Percentiles rank a stretch among this genome's conserved stretches.
These are phyloP conservation scores for Exophiala xenobiotica DNA, from an alignment of 2,329 filamentous ascomycete genomes.

Conservation along the genomic window DNA sequence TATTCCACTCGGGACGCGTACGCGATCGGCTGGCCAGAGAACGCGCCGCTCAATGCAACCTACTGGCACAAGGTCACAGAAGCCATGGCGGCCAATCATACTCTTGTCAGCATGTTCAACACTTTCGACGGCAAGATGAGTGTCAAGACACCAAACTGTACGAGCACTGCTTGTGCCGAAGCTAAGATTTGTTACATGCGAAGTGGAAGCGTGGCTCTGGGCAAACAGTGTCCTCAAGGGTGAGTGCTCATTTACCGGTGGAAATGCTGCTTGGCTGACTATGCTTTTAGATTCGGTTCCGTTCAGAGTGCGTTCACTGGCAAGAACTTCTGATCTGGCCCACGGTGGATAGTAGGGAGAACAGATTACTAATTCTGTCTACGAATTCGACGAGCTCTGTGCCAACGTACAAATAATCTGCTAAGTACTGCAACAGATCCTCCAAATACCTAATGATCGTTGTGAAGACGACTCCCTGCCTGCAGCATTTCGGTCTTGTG, in stretches of 20 bases:
- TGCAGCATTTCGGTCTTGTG: too few relatives aligned
- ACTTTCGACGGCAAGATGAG: slow-evolving; percentile 55
- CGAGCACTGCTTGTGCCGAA: slow-evolving; percentile 49
- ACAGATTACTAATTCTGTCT: too few relatives aligned
- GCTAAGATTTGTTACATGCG: slow-evolving; percentile 62
- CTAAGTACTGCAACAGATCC: too few relatives aligned
- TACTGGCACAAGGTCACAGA: slow-evolving; percentile 61
- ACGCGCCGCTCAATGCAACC: slow-evolving; percentile 56
- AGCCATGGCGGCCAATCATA: slow-evolving; percentile 54
- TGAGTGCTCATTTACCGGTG: slow-evolving; percentile 29
- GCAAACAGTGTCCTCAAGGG: slow-evolving; percentile 53
- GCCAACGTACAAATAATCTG: too few relatives aligned
- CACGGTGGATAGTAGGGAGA: neutral
- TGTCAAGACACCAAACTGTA: slow-evolving; percentile 52
- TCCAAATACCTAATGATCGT: too few relatives aligned
- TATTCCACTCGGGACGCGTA: slow-evolving; percentile 55
- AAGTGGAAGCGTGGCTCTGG: slow-evolving; percentile 54
- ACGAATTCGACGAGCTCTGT: too few relatives aligned
- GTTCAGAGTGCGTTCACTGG: slow-evolving; percentile 23
- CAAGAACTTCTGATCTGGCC: slow-evolving; percentile 14
- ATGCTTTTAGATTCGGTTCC: slow-evolving; percentile 8
- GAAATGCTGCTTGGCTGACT: neutral
- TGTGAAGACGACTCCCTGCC: too few relatives aligned
- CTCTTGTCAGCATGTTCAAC: slow-evolving; percentile 53
- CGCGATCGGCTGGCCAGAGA: slow-evolving; percentile 45